Evolutionary conservation across 345 rosid genomes (phyloP).

Genomic region (Erucastrum elatum): DNA sequence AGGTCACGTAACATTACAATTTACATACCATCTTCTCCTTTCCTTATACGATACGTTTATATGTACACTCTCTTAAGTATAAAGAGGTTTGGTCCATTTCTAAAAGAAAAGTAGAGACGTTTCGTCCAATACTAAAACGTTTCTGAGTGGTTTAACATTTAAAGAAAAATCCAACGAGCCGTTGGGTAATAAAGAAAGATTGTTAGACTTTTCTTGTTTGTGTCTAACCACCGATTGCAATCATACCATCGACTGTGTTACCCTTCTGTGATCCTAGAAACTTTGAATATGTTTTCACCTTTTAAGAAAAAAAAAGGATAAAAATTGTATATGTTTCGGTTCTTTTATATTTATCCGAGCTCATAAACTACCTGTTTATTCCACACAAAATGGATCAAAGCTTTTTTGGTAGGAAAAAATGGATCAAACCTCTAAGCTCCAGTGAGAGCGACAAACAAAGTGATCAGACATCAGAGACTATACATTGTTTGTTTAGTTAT

Average conservation of each 20-base stretch:
- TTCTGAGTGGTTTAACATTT: conserved; percentile 3
- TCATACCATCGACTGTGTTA: neutral
- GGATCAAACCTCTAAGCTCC: neutral
- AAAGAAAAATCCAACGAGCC: neutral
- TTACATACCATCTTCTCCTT: neutral
- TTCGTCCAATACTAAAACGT: too few species aligned
- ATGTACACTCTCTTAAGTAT: neutral
- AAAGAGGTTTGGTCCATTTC: neutral
- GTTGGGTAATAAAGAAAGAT: conserved; percentile 5
- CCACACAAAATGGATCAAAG: neutral
- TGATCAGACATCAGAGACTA: neutral
- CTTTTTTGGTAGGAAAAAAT: neutral
- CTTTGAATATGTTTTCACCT: neutral
- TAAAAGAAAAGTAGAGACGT: too few species aligned
- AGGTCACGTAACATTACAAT: conserved; percentile 24
- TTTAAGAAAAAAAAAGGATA: too few species aligned
- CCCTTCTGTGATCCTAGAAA: neutral
- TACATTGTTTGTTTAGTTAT: neutral
- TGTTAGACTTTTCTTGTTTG: neutral
- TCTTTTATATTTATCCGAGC: too few species aligned
- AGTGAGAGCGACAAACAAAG: neutral
- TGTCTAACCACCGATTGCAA: neutral
- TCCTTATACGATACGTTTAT: conserved; percentile 16
- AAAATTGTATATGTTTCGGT: too few species aligned
- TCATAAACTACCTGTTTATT: neutral